A percentile compares a stretch with the other conserved stretches of the same genome.
Evolutionary conservation across 768 basidiomycete genomes (phyloP).

Genomic region (Rossbeevera mucosa): DNA sequence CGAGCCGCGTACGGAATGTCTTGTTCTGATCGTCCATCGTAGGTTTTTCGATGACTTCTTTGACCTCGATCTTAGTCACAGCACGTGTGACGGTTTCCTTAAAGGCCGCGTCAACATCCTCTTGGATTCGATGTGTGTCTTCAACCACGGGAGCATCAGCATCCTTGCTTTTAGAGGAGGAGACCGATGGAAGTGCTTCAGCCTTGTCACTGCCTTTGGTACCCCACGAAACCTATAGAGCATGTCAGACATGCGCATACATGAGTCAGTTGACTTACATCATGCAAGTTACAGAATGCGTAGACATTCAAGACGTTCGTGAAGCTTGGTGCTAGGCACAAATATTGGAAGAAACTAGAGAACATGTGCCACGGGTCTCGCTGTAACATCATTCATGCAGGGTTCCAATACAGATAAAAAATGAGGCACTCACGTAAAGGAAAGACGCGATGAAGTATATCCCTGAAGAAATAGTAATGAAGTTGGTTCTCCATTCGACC

Average conservation of each 20-base stretch:
- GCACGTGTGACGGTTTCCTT: constrained; percentile 89
- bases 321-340: constrained; percentile 87
- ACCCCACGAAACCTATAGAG: constrained; percentile 77
- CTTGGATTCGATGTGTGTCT: constrained; percentile 76
- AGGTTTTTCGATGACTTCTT: constrained; percentile 70
- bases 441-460: constrained; percentile 83
- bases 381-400: constrained; percentile 35
- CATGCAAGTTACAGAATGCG: constrained; percentile 95
- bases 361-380: constrained; percentile 98
- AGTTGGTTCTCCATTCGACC: background rate
- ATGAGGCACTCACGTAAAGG: constrained; percentile 61
- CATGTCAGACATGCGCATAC: background rate
- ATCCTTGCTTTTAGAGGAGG: constrained; percentile 76
- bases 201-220: constrained; percentile 95
- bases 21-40: constrained; percentile 86
- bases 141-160: constrained; percentile 77
- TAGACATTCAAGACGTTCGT: constrained; percentile 95
- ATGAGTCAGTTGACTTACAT: constrained; percentile 42
- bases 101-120: constrained; percentile 87
- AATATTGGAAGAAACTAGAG: constrained; percentile 88
- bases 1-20: constrained; percentile 88
- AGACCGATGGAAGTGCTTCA: constrained; percentile 84
- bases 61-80: constrained; percentile 64
- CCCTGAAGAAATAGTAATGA: constrained; percentile 33
- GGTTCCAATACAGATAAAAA: background rate